Evolutionary conservation across 768 basidiomycete genomes (phyloP), one percentile per base, ranked within the genome.

Genomic region (Hortiboletus flavorubellus): DNA sequence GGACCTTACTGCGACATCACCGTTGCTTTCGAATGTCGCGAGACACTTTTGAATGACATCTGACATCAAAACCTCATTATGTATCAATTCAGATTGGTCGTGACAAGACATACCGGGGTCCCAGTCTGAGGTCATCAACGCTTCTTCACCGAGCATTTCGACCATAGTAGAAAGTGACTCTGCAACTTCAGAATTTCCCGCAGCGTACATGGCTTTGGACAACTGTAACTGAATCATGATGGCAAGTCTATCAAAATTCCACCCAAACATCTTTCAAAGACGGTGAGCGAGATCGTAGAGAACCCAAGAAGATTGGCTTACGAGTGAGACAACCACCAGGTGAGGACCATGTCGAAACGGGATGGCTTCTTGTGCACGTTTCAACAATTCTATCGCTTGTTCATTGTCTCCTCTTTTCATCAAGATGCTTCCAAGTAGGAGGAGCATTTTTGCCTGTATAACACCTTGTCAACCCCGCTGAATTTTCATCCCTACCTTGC

Each of bases 221-320:
- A 26, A 4, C 26, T 18, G 44, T 7, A 33, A 3, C 9, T 45
- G 39, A 23, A 55, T 42, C 2, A 37, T 41, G 8, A n/a, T 2
- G 3, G 23, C 10, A 11, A 55, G 57, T 14, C 37, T n/a, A 1
- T 62, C 57, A 44, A 63, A 55, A n/a, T 51, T n/a, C 61, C 61
- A 62, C 0, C 53, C 61, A 30, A 59, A 59, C 3, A 59, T 43
- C 49, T 59, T 46, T 23, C 5, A 14, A 49, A 15, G 0, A 8
- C 31, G 33, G 37, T 53, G 33, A 8, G 41, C 26, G 9, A 3
- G 8, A 21, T 6, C 10, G 8, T 8, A 46, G 8, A n/a, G 12
- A 1, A 8, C 29, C 3, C 1, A 21, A 45, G 14, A 1, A 2
- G 5, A 12, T 3, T 8, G 0, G 7, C 31, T 31, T 26, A 51